These are phyloP conservation scores for Didymella arachidicola DNA, from an alignment of 2,329 filamentous ascomycete genomes.

Conservation along the genomic window DNA sequence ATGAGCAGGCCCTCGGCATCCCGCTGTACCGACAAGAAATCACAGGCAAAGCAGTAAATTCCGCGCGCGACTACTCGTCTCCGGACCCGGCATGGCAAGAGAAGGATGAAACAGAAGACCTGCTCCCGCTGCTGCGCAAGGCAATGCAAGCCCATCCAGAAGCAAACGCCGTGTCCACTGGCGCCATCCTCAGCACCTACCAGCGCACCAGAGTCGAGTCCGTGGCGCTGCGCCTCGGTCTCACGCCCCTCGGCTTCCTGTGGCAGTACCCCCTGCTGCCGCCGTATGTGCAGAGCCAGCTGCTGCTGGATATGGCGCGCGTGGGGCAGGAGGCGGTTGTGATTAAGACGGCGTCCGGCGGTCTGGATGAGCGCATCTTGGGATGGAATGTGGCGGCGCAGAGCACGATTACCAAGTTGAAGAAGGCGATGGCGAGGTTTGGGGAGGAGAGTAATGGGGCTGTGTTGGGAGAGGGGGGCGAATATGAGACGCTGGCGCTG, in stretches of 20 bases:
- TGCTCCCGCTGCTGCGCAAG: slow-evolving; percentile 75
- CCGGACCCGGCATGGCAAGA: slow-evolving; percentile 27
- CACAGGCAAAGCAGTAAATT: slow-evolving; percentile 72
- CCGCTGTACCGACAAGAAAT: slow-evolving; percentile 87
- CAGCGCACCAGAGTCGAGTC: slow-evolving; percentile 96
- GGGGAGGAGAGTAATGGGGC: slow-evolving; percentile 71
- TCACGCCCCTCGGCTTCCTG: slow-evolving; percentile 83
- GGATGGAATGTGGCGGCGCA: slow-evolving; percentile 78
- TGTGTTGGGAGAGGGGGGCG: slow-evolving; percentile 88
- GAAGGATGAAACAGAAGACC: slow-evolving; percentile 85
- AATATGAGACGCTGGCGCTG: slow-evolving; percentile 92
- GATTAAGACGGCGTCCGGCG: slow-evolving; percentile 92
- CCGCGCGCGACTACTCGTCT: slow-evolving; percentile 71
- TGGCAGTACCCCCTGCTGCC: slow-evolving; percentile 89
- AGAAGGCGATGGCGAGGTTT: slow-evolving; percentile 70
- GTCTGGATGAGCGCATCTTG: slow-evolving; percentile 79
- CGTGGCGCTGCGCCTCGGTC: slow-evolving; percentile 81
- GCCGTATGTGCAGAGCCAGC: slow-evolving; percentile 55
- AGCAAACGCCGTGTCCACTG: slow-evolving; percentile 86
- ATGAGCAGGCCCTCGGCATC: slow-evolving; percentile 77
- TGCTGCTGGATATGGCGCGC: slow-evolving; percentile 82
- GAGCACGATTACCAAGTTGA: slow-evolving; percentile 56
- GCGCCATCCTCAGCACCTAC: slow-evolving; percentile 93
- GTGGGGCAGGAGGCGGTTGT: slow-evolving; percentile 86
- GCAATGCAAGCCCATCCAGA: slow-evolving; percentile 75